These are phyloP conservation scores for Phytophthora boehmeriae DNA, from an alignment of 352 stramenopile genomes.

Conservation along the genomic window DNA sequence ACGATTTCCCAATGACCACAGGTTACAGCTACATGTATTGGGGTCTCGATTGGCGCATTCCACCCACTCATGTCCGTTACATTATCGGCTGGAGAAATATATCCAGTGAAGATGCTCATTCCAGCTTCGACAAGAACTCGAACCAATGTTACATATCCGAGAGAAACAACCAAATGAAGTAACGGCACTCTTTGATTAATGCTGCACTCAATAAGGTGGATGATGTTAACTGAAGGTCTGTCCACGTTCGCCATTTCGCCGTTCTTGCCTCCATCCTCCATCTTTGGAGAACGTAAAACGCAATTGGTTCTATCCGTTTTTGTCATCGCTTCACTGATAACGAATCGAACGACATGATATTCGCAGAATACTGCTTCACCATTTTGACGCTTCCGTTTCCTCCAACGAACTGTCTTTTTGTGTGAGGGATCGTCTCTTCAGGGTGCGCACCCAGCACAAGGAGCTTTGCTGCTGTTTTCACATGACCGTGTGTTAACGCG, in stretches of 20 bases:
- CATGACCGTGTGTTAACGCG: conserved; percentile 56
- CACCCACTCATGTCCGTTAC: conserved; percentile 3
- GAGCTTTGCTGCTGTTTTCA: conserved; percentile 58
- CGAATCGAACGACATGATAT: conserved; percentile 24
- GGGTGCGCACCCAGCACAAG: conserved; percentile 59
- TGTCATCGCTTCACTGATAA: conserved; percentile 32
- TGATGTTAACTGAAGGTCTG: conserved; percentile 22
- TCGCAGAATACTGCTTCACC: conserved; percentile 3
- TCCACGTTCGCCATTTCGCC: conserved; percentile 1
- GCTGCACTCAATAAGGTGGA: conserved; percentile 48
- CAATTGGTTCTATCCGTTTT: conserved; percentile 25
- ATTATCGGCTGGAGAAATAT: background rate
- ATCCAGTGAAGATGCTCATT: conserved; percentile 44
- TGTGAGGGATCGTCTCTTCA: conserved; percentile 48
- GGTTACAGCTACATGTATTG: conserved; percentile 57
- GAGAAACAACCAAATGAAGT: conserved; percentile 41
- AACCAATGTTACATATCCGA: conserved; percentile 44
- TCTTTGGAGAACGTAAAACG: background rate
- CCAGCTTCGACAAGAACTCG: conserved; percentile 47
- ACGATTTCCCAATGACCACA: conserved; percentile 54
- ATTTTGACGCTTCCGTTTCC: background rate
- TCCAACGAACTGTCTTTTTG: conserved; percentile 19
- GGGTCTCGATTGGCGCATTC: conserved; percentile 34
- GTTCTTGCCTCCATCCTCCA: background rate
- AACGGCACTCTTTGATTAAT: conserved; percentile 49